Evolutionary conservation across 2,329 filamentous ascomycete species (phyloP), one percentile per base, ranked within the genome.

Genomic region (Hypoxylon sp.): DNA sequence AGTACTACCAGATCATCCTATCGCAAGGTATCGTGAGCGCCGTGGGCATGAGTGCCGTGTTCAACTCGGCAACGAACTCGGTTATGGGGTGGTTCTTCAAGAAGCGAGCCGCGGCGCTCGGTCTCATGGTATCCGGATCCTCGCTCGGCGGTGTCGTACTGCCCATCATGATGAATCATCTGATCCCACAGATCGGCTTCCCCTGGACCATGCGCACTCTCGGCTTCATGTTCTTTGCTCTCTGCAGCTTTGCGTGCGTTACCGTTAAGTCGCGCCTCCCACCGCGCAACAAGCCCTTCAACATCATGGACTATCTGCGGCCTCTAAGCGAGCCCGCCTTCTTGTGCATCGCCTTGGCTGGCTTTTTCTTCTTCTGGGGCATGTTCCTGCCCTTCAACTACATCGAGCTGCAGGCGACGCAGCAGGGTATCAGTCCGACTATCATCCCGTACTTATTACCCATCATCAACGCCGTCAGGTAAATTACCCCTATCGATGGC

Each of bases 381-480:
- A 83, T 86, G 82, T 86, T 86, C 73, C 69, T 87, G 60, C 85
- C 85, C 2, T 86, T 87, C 77, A 86, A 84, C 75, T 87, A 86
- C 74, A 81, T 86, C 67, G 76, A 85, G 31, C 77, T 86, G 20
- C 84, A 86, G 75, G 85, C 85, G 4, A 66, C 81, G 70, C 73
- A 79, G 3, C 79, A 82, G 2, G 84, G 84, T 49, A 82, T 86
- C 74, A 77, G 79, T 13, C 57, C 79, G 14, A 73, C 70, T 1
- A 73, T 87, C 57, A 75, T 83, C 6, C 80, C 81, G 0, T 87
- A 87, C 72, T 75, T 87, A 20, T 70, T 87, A 3, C 81, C 85
- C 5, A 89, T 91, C 70, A 88, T 92, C 76, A 87, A 86, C 72
- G 84, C 84, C 44, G 81, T 83, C 55, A 84, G 81, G 82, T 83